phyloP scores from a whole-genome alignment of 2,329 filamentous ascomycete species.

The Exophiala oligosperma region DNA sequence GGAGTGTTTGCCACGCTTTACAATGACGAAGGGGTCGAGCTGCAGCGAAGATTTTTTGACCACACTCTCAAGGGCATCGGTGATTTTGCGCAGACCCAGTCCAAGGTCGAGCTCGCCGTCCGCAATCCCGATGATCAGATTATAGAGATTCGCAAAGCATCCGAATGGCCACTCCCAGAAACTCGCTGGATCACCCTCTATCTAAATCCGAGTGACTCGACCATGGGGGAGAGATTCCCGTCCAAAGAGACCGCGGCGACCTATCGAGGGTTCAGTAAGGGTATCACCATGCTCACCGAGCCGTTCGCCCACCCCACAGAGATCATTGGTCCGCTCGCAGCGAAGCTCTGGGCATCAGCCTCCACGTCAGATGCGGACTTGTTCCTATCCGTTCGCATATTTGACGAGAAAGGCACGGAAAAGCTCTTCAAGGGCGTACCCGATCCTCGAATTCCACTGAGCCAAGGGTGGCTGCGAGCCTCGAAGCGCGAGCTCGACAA shows the following conservation, averaged over 20 bases:
- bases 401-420: conserved; percentile 6
- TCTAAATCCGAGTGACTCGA: neutral
- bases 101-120: conserved; percentile 3
- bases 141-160: conserved; percentile 5
- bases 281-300: conserved; percentile 5
- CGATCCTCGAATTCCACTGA: conserved; percentile 17
- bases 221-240: neutral
- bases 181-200: conserved; percentile 12
- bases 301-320: conserved; percentile 8
- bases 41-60: conserved; percentile 68
- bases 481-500: conserved; percentile 16
- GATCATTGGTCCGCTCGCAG: conserved; percentile 12
- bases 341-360: conserved; percentile 14
- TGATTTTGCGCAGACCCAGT: conserved; percentile 14
- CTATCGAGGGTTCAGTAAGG: neutral
- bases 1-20: no score
- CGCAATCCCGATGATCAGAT: conserved; percentile 6
- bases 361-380: conserved; percentile 12
- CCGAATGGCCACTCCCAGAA: conserved; percentile 8
- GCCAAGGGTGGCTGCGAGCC: conserved; percentile 17
- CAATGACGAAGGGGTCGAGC: conserved; percentile 65
- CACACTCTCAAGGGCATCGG: conserved; percentile 71
- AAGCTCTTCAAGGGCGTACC: conserved; percentile 14
- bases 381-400: conserved; percentile 15
- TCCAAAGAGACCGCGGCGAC: neutral